Percentiles rank a stretch among this genome's conserved stretches.
These are phyloP conservation scores for Beauveria caledonica DNA, from an alignment of 2,329 filamentous ascomycete species.

Conservation along the genomic window DNA sequence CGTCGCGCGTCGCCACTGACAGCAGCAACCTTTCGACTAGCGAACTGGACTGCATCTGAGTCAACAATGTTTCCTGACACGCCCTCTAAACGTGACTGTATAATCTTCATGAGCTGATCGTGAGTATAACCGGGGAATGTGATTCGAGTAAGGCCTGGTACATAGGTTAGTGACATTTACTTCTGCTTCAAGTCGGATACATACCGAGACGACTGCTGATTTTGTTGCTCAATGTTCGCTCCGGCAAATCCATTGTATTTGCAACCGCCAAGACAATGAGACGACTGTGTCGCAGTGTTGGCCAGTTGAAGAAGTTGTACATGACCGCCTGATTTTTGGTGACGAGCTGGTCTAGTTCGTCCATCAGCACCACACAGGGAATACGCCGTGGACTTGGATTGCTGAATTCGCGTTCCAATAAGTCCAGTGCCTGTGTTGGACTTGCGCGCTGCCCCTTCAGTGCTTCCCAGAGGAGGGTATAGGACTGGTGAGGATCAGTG, in stretches of 20 bases:
- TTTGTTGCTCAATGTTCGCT: constrained; percentile 94
- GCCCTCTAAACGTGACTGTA: constrained; percentile 83
- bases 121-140: constrained; percentile 97
- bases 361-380: constrained; percentile 96
- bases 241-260: constrained; percentile 97
- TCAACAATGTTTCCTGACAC: constrained; percentile 87
- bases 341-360: constrained; percentile 94
- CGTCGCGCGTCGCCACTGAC: constrained; percentile 90
- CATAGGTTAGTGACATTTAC: constrained; percentile 13
- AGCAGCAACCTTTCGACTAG: constrained; percentile 90
- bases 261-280: constrained; percentile 95
- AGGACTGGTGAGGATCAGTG: constrained; percentile 93
- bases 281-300: constrained; percentile 78
- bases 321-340: constrained; percentile 99
- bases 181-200: constrained; percentile 15
- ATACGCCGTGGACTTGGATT: constrained; percentile 84
- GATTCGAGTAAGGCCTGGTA: constrained; percentile 75
- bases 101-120: constrained; percentile 94
- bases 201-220: constrained; percentile 78
- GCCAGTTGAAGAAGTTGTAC: constrained; percentile 99
- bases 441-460: constrained; percentile 88
- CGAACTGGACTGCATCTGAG: constrained; percentile 89
- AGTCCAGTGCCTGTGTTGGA: constrained; percentile 80
- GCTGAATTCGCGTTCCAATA: constrained; percentile 87
- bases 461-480: constrained; percentile 91